Evolutionary conservation across 2,329 filamentous ascomycete species (phyloP).

Genomic region (Ophiostoma populinum): DNA sequence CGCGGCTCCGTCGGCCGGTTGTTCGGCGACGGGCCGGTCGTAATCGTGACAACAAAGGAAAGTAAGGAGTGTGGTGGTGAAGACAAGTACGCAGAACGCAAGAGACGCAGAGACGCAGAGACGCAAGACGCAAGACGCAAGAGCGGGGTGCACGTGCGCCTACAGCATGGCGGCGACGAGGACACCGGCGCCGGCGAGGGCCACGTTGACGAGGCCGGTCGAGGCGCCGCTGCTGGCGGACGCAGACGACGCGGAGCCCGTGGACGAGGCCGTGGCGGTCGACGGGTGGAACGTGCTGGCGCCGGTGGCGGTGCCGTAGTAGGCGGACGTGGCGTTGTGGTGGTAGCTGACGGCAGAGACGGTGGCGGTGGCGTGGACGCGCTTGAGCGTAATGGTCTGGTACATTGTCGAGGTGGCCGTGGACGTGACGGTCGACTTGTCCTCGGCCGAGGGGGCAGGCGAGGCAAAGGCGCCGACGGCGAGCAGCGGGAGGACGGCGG

Average conservation of each 20-base stretch:
- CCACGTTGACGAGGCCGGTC: not conserved
- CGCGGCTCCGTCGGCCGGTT: not conserved
- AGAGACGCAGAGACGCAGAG: not conserved
- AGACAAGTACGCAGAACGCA: not conserved
- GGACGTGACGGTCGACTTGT: slow-evolving; percentile 27
- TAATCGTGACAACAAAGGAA: slow-evolving; percentile 1
- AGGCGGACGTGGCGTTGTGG: not conserved
- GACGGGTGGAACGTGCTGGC: not conserved
- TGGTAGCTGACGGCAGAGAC: not conserved
- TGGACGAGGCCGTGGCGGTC: not conserved
- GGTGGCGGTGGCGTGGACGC: slow-evolving; percentile 6
- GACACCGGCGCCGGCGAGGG: slow-evolving; percentile 2
- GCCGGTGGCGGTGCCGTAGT: not conserved
- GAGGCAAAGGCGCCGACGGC: not conserved
- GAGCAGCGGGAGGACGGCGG: slow-evolving; percentile 1
- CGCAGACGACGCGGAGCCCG: not conserved
- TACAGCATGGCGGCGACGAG: not conserved
- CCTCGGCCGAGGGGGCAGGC: not conserved
- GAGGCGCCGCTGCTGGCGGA: not conserved
- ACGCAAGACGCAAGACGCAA: not conserved
- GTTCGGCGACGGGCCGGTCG: not conserved
- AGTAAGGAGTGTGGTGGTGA: not conserved
- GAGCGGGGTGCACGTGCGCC: not conserved
- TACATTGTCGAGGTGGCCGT: slow-evolving; percentile 35
- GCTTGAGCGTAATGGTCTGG: slow-evolving; percentile 24